phyloP scores from a whole-genome alignment of 331 rosid genomes.

The Saraca asoca region DNA sequence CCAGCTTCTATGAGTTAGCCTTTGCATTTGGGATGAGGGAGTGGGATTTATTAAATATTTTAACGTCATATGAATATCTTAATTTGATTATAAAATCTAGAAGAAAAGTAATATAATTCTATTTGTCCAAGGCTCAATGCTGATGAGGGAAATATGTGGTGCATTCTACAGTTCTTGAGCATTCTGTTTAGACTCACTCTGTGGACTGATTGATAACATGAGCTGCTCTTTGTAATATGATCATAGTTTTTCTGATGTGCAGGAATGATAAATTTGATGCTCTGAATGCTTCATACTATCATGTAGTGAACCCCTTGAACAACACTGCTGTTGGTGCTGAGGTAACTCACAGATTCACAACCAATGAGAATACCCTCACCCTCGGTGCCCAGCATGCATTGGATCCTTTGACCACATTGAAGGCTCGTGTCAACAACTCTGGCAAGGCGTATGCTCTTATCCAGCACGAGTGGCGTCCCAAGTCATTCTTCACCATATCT shows the following conservation, averaged over 20 bases:
- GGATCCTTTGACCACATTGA: constrained; percentile 70
- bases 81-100: background rate
- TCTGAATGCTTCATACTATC: constrained; percentile 83
- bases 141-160: background rate
- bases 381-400: constrained; percentile 77
- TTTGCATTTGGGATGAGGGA: background rate
- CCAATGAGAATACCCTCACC: constrained; percentile 72
- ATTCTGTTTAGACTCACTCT: background rate
- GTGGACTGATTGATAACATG: constrained; percentile 3
- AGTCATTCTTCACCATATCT: constrained; percentile 75
- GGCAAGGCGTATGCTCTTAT: constrained; percentile 78
- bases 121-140: background rate
- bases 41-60: constrained; percentile 1
- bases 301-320: constrained; percentile 52
- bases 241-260: constrained; percentile 26
- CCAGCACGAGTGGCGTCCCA: constrained; percentile 98
- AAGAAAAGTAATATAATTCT: background rate
- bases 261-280: constrained; percentile 80
- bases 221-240: constrained; percentile 13
- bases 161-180: background rate
- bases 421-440: constrained; percentile 71
- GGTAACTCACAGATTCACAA: constrained; percentile 68
- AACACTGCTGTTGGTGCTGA: constrained; percentile 87
- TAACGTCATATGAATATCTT: background rate
- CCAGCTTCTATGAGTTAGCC: constrained; percentile 5